Percentiles rank a stretch among this genome's conserved stretches.
Conservation (phyloP, 148 eudicot species). For the Dysphania ambrosioides region DNA sequence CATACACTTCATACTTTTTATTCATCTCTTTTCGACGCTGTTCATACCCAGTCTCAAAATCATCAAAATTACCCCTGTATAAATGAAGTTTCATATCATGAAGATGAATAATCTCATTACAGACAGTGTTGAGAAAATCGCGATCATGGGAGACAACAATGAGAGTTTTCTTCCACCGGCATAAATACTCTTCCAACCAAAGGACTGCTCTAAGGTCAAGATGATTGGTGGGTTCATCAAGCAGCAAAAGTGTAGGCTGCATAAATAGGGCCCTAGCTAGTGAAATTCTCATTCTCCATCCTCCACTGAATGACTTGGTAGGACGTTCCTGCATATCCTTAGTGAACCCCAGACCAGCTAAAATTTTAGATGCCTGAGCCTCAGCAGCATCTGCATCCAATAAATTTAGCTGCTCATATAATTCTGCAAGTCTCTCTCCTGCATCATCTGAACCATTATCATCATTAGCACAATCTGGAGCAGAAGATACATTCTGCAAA, state of each 20-base stretch:
- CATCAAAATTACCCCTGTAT: slow-evolving; percentile 67
- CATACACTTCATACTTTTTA: slow-evolving; percentile 50
- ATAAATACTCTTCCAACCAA: slow-evolving; percentile 67
- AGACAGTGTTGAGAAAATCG: slow-evolving; percentile 64
- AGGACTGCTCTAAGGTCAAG: slow-evolving; percentile 73
- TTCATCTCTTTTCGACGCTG: slow-evolving; percentile 63
- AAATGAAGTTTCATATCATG: slow-evolving; percentile 66
- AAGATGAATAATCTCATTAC: slow-evolving; percentile 65
- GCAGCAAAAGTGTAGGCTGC: slow-evolving; percentile 59
- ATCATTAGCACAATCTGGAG: slow-evolving; percentile 5
- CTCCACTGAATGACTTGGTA: slow-evolving; percentile 67
- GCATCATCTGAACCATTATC: slow-evolving; percentile 39
- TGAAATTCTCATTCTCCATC: slow-evolving; percentile 79
- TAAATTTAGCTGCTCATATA: slow-evolving; percentile 52
- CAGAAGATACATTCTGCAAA: slow-evolving; percentile 36
- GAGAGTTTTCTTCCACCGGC: slow-evolving; percentile 72
- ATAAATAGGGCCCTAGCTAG: slow-evolving; percentile 65
- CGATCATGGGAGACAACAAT: slow-evolving; percentile 72
- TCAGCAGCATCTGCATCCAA: slow-evolving; percentile 79
- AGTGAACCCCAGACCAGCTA: slow-evolving; percentile 65
- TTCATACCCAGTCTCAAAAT: slow-evolving; percentile 64
- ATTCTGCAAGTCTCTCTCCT: slow-evolving; percentile 57
- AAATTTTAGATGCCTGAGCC: slow-evolving; percentile 68
- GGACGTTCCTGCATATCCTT: slow-evolving; percentile 61
- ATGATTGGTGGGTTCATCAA: slow-evolving; percentile 77